A percentile compares a stretch with the other conserved stretches of the same genome.
Evolutionary conservation across 495 filamentous ascomycete genomes (phyloP).

Genomic region (Podospora didyma): DNA sequence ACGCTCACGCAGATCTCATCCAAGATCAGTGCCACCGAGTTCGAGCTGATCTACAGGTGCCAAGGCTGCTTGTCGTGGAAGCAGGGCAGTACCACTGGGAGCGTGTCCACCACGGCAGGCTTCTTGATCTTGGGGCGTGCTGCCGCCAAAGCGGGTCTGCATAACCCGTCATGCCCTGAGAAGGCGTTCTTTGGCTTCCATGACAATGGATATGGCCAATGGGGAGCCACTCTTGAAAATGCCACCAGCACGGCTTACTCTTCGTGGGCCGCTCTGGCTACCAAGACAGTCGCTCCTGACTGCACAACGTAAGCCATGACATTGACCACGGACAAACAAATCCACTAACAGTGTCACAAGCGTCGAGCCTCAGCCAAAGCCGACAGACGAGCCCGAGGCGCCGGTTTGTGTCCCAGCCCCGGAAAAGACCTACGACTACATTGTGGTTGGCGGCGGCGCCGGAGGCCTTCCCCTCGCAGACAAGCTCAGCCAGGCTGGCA

Average conservation of each 20-base stretch:
- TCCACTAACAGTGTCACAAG: background rate
- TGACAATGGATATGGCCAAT: slow-evolving; percentile 36
- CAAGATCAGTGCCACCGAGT: slow-evolving; percentile 49
- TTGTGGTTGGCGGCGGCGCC: slow-evolving; percentile 60
- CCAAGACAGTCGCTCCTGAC: slow-evolving; percentile 29
- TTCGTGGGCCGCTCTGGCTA: slow-evolving; percentile 44
- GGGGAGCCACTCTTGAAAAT: slow-evolving; percentile 36
- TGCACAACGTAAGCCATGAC: slow-evolving; percentile 31
- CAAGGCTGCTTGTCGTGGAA: slow-evolving; percentile 57
- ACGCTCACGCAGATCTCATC: slow-evolving; percentile 54
- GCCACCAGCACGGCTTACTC: slow-evolving; percentile 45
- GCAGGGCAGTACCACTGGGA: slow-evolving; percentile 20
- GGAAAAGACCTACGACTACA: slow-evolving; percentile 58
- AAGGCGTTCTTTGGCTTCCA: slow-evolving; percentile 33
- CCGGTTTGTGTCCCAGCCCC: slow-evolving; percentile 36
- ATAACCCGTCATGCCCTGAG: slow-evolving; percentile 26
- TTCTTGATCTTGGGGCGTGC: slow-evolving; percentile 26
- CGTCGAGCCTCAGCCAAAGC: slow-evolving; percentile 11
- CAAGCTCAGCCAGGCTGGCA: slow-evolving; percentile 56
- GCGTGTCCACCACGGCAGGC: slow-evolving; percentile 20
- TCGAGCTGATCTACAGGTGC: slow-evolving; percentile 59
- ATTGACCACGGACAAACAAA: background rate
- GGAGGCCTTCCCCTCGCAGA: slow-evolving; percentile 62
- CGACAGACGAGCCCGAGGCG: slow-evolving; percentile 5
- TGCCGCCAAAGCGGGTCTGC: slow-evolving; percentile 19